Base-by-base conservation (phyloP, 352 stramenopile genomes). In the Globisporangium megalacanthum region DNA sequence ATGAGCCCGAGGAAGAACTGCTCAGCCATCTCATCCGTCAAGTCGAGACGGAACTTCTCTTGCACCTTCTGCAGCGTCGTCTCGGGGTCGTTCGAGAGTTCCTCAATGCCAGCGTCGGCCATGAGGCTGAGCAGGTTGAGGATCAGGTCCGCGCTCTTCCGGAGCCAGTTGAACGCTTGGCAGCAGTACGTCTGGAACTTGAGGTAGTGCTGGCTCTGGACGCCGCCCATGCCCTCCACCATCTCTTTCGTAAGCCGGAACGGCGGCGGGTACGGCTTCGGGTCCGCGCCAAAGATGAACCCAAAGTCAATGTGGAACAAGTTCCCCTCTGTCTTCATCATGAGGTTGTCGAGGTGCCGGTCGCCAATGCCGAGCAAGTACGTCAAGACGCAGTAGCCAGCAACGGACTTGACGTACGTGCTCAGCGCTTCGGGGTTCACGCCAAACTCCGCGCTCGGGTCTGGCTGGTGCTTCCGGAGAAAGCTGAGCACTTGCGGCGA, bases 241-340 rank as follows among this genome's bases (percentile, higher is more conserved):
- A 98, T 98, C 77, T 96, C 79, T 45, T 97, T 97, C 3, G 97
- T 99, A 31, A 99, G 75, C 47, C 98, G 96, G 68, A 99, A 99
- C 25, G 95, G 95, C 35, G 97, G 96, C n/a, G 97, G 96, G 51
- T 98, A 92, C 11, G 97, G 96, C 71, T 99, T 99, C 0, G 97
- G 97, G 64, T 99, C 97, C 33, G 92, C 83, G 46, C 97, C 97
- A 65, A 99, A 99, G 59, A 99, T 98, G 72, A 98, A 99, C 33
- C 97, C 96, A 75, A 99, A 99, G 77, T 98, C 97, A 72, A 99
- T 99, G 70, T 99, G 98, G 77, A 99, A 99, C 46, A 99, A 83
- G 64, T 98, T 87, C 17, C 98, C 98, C 60, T 89, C 82, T 3
- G 88, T 83, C 54, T 92, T 94, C 62, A 99, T 93, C 96, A 99